phyloP scores from a whole-genome alignment of 2,329 filamentous ascomycete species.

The Hirsutella minnesotensis region DNA sequence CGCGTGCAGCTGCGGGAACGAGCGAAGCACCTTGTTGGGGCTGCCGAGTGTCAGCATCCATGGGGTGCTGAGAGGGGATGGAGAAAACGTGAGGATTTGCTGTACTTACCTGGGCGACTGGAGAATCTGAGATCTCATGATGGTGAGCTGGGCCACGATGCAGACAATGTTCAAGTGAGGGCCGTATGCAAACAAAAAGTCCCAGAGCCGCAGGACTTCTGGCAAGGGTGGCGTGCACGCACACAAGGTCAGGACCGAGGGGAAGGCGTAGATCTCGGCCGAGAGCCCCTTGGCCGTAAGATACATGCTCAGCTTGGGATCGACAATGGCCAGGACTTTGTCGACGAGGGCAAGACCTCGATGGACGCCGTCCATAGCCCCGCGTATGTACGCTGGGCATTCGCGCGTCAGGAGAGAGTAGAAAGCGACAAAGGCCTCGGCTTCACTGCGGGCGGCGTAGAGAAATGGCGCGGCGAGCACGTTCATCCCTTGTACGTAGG shows the following conservation, averaged over 20 bases:
- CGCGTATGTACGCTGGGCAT: slow-evolving; percentile 85
- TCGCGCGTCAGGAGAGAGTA: slow-evolving; percentile 78
- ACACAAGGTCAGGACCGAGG: slow-evolving; percentile 85
- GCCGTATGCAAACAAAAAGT: slow-evolving; percentile 93
- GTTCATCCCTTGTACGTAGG: slow-evolving; percentile 98
- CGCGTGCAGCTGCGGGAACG: slow-evolving; percentile 73
- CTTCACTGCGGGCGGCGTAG: slow-evolving; percentile 87
- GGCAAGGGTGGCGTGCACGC: slow-evolving; percentile 92
- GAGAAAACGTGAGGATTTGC: too few relatives aligned
- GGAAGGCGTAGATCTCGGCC: slow-evolving; percentile 93
- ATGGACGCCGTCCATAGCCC: slow-evolving; percentile 95
- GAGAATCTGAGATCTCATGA: slow-evolving; percentile 76
- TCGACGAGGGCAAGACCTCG: slow-evolving; percentile 84
- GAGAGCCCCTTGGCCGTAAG: slow-evolving; percentile 78
- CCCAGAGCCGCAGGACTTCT: slow-evolving; percentile 88
- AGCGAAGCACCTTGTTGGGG: slow-evolving; percentile 83
- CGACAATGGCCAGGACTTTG: slow-evolving; percentile 81
- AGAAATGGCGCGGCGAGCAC: slow-evolving; percentile 91
- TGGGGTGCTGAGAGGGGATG: too few relatives aligned
- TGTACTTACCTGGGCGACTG: slow-evolving; percentile 65
- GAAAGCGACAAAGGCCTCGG: slow-evolving; percentile 88
- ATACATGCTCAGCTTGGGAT: slow-evolving; percentile 75
- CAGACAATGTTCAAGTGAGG: slow-evolving; percentile 91
- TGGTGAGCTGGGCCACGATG: slow-evolving; percentile 87
- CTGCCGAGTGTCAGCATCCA: slow-evolving; percentile 33